phyloP scores from a whole-genome alignment of 257 asterid genomes.

The Ocimum tenuiflorum region DNA sequence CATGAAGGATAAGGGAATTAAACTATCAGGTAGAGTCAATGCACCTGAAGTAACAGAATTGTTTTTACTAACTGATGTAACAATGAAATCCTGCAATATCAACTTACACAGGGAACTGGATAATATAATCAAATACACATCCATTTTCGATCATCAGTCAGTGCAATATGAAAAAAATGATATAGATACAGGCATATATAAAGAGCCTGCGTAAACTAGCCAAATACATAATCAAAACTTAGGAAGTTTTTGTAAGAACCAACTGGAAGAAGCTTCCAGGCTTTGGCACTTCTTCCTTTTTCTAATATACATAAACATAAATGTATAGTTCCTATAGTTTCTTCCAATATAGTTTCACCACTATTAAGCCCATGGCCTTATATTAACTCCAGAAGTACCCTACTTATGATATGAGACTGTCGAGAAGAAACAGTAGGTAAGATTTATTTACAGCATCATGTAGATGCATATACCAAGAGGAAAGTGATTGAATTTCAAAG shows the following conservation, averaged over 20 bases:
- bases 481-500: slow-evolving; percentile 2
- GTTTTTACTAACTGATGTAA: not conserved
- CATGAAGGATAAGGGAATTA: slow-evolving; percentile 8
- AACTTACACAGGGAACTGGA: not conserved
- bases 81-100: not conserved
- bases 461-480: slow-evolving; percentile 7
- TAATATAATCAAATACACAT: not conserved
- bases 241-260: not conserved
- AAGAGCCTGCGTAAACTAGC: not conserved
- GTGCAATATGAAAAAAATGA: slow-evolving; percentile 1
- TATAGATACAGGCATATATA: not conserved
- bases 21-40: not conserved
- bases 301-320: too few relatives aligned
- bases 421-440: not conserved
- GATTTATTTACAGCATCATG: not conserved
- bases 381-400: not conserved
- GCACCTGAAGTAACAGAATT: not conserved
- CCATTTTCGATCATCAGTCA: not conserved
- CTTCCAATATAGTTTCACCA: not conserved
- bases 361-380: not conserved
- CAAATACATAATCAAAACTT: not conserved
- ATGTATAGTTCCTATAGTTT: not conserved
- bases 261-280: slow-evolving; percentile 3
- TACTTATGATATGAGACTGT: not conserved
- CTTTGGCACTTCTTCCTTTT: not conserved